These are phyloP conservation scores for Tetracladium setigerum DNA, from an alignment of 495 filamentous ascomycete species.

Conservation along the genomic window DNA sequence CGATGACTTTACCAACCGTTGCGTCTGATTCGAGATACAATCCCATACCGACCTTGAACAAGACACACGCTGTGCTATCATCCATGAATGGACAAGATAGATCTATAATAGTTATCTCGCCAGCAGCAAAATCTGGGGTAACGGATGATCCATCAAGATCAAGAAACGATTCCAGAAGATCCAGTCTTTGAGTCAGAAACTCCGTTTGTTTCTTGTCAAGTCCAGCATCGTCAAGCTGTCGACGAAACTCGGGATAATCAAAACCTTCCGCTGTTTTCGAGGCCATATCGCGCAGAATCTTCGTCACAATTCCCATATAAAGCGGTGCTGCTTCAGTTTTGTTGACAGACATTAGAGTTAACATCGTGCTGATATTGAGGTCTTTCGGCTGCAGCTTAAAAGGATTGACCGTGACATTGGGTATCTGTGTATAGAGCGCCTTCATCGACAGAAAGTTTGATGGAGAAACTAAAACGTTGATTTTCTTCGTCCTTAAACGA, in stretches of 20 bases:
- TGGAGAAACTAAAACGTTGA: slow-evolving; percentile 24
- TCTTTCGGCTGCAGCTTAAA: slow-evolving; percentile 47
- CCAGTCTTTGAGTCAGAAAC: slow-evolving; percentile 46
- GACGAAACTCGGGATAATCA: slow-evolving; percentile 33
- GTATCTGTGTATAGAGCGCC: slow-evolving; percentile 29
- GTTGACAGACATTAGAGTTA: slow-evolving; percentile 59
- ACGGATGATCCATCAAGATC: neutral
- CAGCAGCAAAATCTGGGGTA: slow-evolving; percentile 18
- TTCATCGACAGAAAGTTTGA: slow-evolving; percentile 21
- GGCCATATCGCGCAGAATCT: slow-evolving; percentile 47
- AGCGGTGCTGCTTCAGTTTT: slow-evolving; percentile 42
- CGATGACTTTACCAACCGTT: slow-evolving; percentile 36
- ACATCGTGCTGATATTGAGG: slow-evolving; percentile 55
- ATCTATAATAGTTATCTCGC: slow-evolving; percentile 62
- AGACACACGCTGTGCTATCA: slow-evolving; percentile 52
- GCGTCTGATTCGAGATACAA: slow-evolving; percentile 48
- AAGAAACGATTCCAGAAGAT: slow-evolving; percentile 51
- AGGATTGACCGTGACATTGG: slow-evolving; percentile 42
- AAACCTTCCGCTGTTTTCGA: slow-evolving; percentile 33
- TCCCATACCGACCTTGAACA: slow-evolving; percentile 58
- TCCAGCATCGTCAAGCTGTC: slow-evolving; percentile 23
- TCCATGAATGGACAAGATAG: slow-evolving; percentile 62
- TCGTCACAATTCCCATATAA: slow-evolving; percentile 51
- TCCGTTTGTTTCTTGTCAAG: slow-evolving; percentile 36
- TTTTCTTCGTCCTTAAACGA: neutral